Evolutionary conservation across 1,284 basidiomycete genomes (phyloP), one percentile per base, ranked within the genome.

Genomic region (Heterobasidion irregulare): DNA sequence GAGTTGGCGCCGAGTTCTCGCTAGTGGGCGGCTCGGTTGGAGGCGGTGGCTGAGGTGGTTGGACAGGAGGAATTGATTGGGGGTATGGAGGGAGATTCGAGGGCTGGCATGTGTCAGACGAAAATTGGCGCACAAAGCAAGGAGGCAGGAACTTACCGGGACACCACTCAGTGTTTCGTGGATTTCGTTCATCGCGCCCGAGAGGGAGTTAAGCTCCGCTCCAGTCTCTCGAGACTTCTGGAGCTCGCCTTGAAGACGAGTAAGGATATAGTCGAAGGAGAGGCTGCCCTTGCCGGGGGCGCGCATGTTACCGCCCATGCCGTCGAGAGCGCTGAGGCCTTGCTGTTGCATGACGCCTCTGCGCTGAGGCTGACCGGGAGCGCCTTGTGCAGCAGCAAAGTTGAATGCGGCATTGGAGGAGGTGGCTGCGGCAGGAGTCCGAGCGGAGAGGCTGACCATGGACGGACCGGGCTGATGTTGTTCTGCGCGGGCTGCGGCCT

Each of bases 181-280:
- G 49, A 98, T 93, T 41, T 98, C 94, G 49, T 77, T 84, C 81
- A 99, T 93, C 1, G 89, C 79, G n/a, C 80, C 79, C 18, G 83
- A 88, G 44, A 99, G 74, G 0, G 81, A 81, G 62, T 86, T 84
- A 5, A 99, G 76, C 67, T 99, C 95, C 1, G 84, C 78, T n/a
- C 92, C 91, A 0, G 94, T 96, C 66, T 98, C 94, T 16, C 93
- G 84, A 66, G 92, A 95, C 73, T 95, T 96, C 70, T 91, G 87
- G 38, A 99, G 80, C 67, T 98, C 95, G 61, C 84, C 86, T 72
- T 98, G 88, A 2, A 90, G 71, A 47, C 86, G 80, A 60, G 75
- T 85, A 52, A 93, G 73, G 59, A 94, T 90, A 62, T 92, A 89
- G 62, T 94, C 91, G 65, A 92, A 91, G 1, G 83, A 84, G 36